Percentiles rank a stretch among this genome's conserved stretches.
phyloP scores from a whole-genome alignment of 768 basidiomycete genomes.

The Leccinum boreale region DNA sequence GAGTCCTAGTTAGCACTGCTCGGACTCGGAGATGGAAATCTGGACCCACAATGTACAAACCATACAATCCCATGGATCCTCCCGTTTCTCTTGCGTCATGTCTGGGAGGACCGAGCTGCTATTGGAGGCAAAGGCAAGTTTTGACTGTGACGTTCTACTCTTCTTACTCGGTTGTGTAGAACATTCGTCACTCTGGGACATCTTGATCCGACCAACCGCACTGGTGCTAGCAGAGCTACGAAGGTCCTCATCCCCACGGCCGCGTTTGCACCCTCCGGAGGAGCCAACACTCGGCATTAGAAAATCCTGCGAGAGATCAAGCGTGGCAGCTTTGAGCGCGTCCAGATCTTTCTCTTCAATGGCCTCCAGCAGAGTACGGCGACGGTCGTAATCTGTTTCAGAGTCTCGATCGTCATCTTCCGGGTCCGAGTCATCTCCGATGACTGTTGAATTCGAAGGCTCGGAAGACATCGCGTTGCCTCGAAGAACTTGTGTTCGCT shows the following conservation, averaged over 20 bases:
- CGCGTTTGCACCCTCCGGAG: neutral
- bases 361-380: slow-evolving; percentile 48
- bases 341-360: slow-evolving; percentile 43
- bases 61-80: slow-evolving; percentile 47
- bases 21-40: neutral
- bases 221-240: neutral
- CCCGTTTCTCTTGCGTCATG: slow-evolving; percentile 36
- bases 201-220: neutral
- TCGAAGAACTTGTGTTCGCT: slow-evolving; percentile 49
- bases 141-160: slow-evolving; percentile 20
- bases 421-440: slow-evolving; percentile 32
- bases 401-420: slow-evolving; percentile 40
- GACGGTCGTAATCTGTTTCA: slow-evolving; percentile 49
- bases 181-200: neutral
- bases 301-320: slow-evolving; percentile 51
- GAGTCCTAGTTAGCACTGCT: slow-evolving; percentile 3
- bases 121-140: neutral
- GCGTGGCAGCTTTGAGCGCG: slow-evolving; percentile 40
- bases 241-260: neutral
- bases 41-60: slow-evolving; percentile 62
- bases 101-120: neutral
- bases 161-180: slow-evolving; percentile 15
- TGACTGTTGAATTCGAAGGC: slow-evolving; percentile 9
- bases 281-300: slow-evolving; percentile 32
- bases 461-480: slow-evolving; percentile 13